A percentile compares a stretch with the other conserved stretches of the same genome.
phyloP scores from a whole-genome alignment of 208 protist genomes.

The Acanthamoeba castellanii region DNA sequence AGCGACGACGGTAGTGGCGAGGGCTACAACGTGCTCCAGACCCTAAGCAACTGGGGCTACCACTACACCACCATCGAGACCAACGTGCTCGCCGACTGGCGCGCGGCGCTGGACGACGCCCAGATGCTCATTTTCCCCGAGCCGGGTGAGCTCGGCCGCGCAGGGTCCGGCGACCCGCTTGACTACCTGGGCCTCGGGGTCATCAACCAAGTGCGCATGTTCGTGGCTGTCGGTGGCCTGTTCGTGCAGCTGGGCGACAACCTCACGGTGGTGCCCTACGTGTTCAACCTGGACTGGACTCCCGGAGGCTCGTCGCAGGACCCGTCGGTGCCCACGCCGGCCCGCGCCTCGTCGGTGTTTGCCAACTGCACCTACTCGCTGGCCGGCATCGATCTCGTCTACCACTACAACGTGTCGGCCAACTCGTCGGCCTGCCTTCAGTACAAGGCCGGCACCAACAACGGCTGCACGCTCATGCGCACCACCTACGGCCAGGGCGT shows the following conservation, averaged over 20 bases:
- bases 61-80: neutral
- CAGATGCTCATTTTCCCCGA: conserved; percentile 27
- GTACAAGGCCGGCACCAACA: neutral
- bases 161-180: neutral
- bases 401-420: neutral
- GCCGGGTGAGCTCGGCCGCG: neutral
- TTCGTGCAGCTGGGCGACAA: conserved; percentile 45
- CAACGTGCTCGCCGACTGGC: neutral
- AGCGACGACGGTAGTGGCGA: conserved; percentile 35
- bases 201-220: conserved; percentile 51
- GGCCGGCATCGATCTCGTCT: conserved; percentile 45
- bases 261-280: conserved; percentile 4
- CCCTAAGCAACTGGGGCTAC: conserved; percentile 1
- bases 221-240: conserved; percentile 32
- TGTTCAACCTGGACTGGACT: neutral
- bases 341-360: neutral
- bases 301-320: conserved; percentile 27
- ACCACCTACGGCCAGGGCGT: conserved; percentile 6
- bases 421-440: neutral
- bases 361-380: conserved; percentile 15
- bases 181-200: conserved; percentile 21
- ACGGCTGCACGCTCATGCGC: conserved; percentile 13
- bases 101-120: neutral
- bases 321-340: neutral
- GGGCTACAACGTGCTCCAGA: conserved; percentile 45